A percentile compares a stretch with the other conserved stretches of the same genome.
Conservation (phyloP, 441 rosid genomes). For the Gossypium lobatum region DNA sequence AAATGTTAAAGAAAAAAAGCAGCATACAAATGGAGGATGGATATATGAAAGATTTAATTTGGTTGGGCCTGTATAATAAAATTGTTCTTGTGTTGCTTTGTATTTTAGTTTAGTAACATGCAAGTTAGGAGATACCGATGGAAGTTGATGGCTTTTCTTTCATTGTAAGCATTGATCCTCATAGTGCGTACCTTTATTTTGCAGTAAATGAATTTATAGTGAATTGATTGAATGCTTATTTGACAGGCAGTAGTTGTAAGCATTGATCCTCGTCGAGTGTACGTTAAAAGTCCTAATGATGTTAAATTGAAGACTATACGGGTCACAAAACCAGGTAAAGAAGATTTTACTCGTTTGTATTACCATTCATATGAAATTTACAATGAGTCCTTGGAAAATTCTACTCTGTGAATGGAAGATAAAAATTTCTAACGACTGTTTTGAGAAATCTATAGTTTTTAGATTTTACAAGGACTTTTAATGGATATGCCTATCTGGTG, state of each 20-base stretch:
- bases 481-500: constrained; percentile 15
- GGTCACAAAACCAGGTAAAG: constrained; percentile 61
- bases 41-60: neutral
- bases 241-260: constrained; percentile 96
- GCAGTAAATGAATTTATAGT: constrained; percentile 2
- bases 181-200: neutral
- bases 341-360: constrained; percentile 5
- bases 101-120: neutral
- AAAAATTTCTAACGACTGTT: neutral
- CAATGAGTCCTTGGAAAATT: neutral
- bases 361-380: constrained; percentile 8
- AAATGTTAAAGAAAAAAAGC: neutral
- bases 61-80: neutral
- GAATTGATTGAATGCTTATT: constrained; percentile 11
- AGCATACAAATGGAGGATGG: neutral
- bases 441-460: neutral
- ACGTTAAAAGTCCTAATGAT: constrained; percentile 60
- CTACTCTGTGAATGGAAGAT: neutral
- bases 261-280: constrained; percentile 88
- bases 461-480: neutral
- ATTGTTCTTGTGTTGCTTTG: neutral
- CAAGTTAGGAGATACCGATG: neutral
- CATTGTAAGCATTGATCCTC: neutral
- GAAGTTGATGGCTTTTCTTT: neutral
- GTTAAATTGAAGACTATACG: constrained; percentile 59